These are phyloP conservation scores for Nicotiana rustica DNA, from an alignment of 305 asterid genomes.

Conservation along the genomic window DNA sequence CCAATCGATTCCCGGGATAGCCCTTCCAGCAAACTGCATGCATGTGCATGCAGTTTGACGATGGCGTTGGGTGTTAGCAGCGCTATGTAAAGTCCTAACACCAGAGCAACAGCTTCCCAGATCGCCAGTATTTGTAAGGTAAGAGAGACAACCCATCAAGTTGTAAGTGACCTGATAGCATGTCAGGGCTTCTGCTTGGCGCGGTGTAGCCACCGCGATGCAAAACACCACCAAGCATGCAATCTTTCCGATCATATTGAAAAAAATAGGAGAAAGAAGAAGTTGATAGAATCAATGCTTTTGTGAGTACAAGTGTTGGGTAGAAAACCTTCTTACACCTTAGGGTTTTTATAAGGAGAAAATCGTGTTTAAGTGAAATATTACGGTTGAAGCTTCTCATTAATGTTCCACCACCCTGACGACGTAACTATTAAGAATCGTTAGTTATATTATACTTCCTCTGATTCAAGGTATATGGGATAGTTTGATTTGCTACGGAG, in stretches of 20 bases:
- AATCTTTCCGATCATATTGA: constrained; percentile 3
- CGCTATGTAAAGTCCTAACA: background rate
- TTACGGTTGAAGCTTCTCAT: background rate
- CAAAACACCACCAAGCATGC: background rate
- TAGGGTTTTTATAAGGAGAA: background rate
- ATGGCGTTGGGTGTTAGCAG: constrained; percentile 22
- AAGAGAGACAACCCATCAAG: background rate
- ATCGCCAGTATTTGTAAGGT: background rate
- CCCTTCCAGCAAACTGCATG: background rate
- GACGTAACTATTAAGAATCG: background rate
- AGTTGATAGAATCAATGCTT: background rate
- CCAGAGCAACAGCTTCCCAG: constrained; percentile 33
- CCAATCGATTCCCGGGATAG: background rate
- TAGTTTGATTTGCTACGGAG: fast-evolving
- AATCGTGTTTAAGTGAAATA: background rate
- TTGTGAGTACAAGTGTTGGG: background rate
- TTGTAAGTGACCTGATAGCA: background rate
- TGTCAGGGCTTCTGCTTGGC: constrained; percentile 28
- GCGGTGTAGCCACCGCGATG: constrained; percentile 18
- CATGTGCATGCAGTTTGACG: constrained; percentile 38
- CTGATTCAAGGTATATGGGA: background rate
- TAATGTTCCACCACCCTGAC: background rate
- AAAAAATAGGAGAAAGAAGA: background rate
- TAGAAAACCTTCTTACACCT: background rate
- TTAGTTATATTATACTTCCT: background rate